Evolutionary conservation across 495 filamentous ascomycete genomes (phyloP), one percentile per base, ranked within the genome.

Genomic region (Neurospora sublineolata): DNA sequence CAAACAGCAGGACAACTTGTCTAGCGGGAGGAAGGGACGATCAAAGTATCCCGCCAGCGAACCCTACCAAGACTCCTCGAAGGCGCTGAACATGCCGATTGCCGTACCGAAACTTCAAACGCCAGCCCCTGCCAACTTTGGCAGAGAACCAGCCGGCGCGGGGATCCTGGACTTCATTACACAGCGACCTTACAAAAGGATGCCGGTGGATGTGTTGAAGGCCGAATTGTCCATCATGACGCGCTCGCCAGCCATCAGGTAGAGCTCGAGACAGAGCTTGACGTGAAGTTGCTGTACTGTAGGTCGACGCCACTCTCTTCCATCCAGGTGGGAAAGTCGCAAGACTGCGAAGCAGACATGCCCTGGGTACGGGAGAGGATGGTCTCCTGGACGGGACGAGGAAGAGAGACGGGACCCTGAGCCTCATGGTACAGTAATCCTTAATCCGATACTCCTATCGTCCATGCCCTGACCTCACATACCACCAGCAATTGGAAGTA

Each of bases 351-450:
- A 1, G 64, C 27, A 7, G 18, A 68, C 40, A 70, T 46, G 2
- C 71, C 72, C 4, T 70, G 9, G 27, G 74, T 71, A 6, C 74
- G 74, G 2, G 40, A 18, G 11, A 78, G 10, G 12, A 77, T 73
- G n/a, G 71, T 64, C 5, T 46, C 38, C 0, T 73, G 68, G 41
- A 74, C 71, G n/a, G 38, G 38, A 7, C 18, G 60, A 7, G 71
- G 69, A 16, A 79, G 38, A 0, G 33, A 30, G 12, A 70, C 44
- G 74, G 33, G 33, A 6, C 33, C 33, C 33, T 33, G 33, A 0
- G 33, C 33, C 0, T 33, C 33, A 0, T 33, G 33, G 33, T 0
- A 33, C 0, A 33, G 33, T 0, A 33, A 33, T 5, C 0, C 0
- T 33, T 1, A 33, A 33, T 33, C 33, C 33, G 33, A 0, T 33